Percentiles rank a stretch among this genome's conserved stretches.
Evolutionary conservation across 331 rosid genomes (phyloP).

Genomic region (Rosa hybrid): DNA sequence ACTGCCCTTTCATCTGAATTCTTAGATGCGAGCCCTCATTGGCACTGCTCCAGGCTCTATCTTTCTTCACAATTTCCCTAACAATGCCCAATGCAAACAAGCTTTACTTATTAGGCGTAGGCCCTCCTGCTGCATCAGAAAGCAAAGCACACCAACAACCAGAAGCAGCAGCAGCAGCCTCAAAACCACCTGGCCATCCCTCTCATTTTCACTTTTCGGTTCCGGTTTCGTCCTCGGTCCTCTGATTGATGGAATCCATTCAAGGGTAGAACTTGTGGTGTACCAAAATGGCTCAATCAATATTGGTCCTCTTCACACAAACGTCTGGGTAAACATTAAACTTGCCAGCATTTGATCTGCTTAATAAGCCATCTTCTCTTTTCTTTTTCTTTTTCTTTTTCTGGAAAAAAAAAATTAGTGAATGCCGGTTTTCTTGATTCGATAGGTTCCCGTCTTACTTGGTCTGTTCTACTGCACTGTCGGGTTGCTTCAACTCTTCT

Average conservation of each 20-base stretch:
- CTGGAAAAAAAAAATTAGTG: background rate
- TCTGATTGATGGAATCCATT: constrained; percentile 79
- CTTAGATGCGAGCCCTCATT: constrained; percentile 23
- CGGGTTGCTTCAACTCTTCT: constrained; percentile 70
- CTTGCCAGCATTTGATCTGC: background rate
- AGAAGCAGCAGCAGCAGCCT: constrained; percentile 23
- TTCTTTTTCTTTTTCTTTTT: too few relatives aligned
- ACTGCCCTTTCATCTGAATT: background rate
- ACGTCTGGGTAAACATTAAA: constrained; percentile 44
- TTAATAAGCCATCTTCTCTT: too few relatives aligned
- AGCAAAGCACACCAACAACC: constrained; percentile 23
- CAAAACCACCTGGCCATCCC: constrained; percentile 51
- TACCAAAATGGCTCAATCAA: constrained; percentile 55
- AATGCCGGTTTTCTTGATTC: background rate
- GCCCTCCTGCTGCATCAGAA: constrained; percentile 41
- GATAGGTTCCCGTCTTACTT: constrained; percentile 74
- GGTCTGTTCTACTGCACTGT: constrained; percentile 72
- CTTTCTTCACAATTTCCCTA: constrained; percentile 23
- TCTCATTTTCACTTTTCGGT: constrained; percentile 64
- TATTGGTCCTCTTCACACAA: constrained; percentile 64
- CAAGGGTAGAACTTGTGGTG: constrained; percentile 71
- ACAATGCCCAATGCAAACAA: constrained; percentile 18
- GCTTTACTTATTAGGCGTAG: constrained; percentile 8
- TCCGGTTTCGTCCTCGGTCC: constrained; percentile 74
- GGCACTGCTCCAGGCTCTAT: constrained; percentile 30